phyloP scores from a whole-genome alignment of 139 green algal species.

The Astrephomene gubernaculifera region DNA sequence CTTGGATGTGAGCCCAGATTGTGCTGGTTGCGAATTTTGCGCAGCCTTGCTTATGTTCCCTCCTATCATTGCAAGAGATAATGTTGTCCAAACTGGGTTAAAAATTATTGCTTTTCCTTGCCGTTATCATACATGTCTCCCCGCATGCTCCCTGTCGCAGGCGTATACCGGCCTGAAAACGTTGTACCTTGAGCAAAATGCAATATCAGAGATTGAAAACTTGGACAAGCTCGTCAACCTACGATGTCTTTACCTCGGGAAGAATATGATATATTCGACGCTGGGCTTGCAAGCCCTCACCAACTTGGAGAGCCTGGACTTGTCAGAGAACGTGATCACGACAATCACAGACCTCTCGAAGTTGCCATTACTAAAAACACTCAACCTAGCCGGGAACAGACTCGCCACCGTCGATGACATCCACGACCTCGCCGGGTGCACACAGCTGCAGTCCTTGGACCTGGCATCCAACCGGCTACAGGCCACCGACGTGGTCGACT shows the following conservation, averaged over 20 bases:
- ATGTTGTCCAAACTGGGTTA: background rate
- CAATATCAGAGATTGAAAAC: constrained; percentile 71
- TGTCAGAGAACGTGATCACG: constrained; percentile 75
- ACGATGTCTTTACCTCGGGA: constrained; percentile 75
- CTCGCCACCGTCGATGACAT: constrained; percentile 59
- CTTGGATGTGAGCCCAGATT: constrained; percentile 63
- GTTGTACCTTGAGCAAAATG: constrained; percentile 85
- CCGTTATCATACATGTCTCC: background rate
- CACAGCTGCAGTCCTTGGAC: constrained; percentile 67
- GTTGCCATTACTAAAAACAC: constrained; percentile 63
- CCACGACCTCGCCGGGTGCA: constrained; percentile 52
- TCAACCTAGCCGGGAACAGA: constrained; percentile 68
- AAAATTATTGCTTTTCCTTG: background rate
- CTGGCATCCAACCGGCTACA: constrained; percentile 65
- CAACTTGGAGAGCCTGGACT: constrained; percentile 71
- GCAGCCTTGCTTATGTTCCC: no score
- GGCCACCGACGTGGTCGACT: constrained; percentile 55
- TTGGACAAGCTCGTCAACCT: constrained; percentile 67
- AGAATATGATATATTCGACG: constrained; percentile 71
- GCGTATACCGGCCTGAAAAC: constrained; percentile 80
- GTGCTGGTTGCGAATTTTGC: background rate
- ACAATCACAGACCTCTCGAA: constrained; percentile 51
- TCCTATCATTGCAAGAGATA: background rate
- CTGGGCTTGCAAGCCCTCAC: constrained; percentile 55
- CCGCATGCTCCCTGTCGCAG: constrained; percentile 43